Evolutionary conservation across 306 rosid genomes (phyloP), one percentile per base, ranked within the genome.

Genomic region (Senna siamea): DNA sequence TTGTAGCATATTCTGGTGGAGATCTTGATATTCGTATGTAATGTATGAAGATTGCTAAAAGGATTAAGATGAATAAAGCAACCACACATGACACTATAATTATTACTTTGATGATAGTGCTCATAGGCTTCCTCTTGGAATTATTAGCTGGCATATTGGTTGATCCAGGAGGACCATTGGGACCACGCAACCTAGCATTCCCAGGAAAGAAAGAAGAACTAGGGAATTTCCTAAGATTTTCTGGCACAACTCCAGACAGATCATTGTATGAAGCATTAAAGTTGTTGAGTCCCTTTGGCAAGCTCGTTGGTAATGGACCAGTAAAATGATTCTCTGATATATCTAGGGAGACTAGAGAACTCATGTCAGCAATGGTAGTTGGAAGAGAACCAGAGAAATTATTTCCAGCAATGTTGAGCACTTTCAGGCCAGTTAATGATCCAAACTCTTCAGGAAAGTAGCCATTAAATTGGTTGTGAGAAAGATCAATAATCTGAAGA

Each of bases 321-420:
- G 99, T 86, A 63, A 95, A 95, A 81, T 81, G 88, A 80, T 95
- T 95, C 61, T 83, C 83, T 0, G 99, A 90, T 65, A 95, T 78
- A 80, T 95, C 98, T 35, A 95, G 67, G 6, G 87, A 70, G 72
- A 48, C 82, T 34, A 95, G 72, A 11, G 88, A 75, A 72, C 83
- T 88, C 85, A 95, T 69, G 67, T 69, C 89, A 14, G 91, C 79
- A 76, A 90, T 78, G 32, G 96, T 82, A 30, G 93, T 90, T 35
- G 99, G 99, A 70, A 95, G 89, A 70, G 98, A 95, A 56, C 98
- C 99, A 40, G 89, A 90, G 52, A 95, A 87, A 70, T 87, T 95
- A 69, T 95, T 95, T 78, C 93, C 90, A 28, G 96, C 98, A 70
- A 95, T 90, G 66, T 81, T 77, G 59, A 95, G 97, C 74, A 81